Conservation (phyloP, 257 asterid species). For the Scutellaria baicalensis region DNA sequence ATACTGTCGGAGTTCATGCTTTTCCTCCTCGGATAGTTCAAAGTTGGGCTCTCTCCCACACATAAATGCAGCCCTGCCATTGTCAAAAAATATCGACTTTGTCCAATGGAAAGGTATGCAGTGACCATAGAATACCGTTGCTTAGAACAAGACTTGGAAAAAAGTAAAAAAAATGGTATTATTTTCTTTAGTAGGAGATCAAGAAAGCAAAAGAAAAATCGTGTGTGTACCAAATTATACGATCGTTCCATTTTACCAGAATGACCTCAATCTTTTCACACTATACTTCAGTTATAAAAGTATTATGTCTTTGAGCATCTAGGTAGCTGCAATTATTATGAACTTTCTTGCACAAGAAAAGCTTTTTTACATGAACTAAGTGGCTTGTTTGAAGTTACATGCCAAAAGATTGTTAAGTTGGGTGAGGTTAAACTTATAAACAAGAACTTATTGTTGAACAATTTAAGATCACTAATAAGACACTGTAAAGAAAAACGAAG, state of each 20-base stretch:
- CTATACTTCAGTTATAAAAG: not conserved
- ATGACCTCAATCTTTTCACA: not conserved
- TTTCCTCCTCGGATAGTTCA: slow-evolving; percentile 50
- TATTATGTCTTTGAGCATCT: not conserved
- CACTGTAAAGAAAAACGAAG: not conserved
- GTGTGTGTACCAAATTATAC: too few species aligned
- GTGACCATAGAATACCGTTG: not conserved
- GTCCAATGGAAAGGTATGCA: not conserved
- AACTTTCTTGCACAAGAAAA: not conserved
- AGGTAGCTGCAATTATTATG: not conserved
- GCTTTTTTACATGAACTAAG: not conserved
- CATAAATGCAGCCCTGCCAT: slow-evolving; percentile 65
- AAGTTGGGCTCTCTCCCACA: slow-evolving; percentile 70
- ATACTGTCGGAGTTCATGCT: slow-evolving; percentile 42
- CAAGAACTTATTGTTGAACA: not conserved
- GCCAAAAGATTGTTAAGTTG: not conserved
- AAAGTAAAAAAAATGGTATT: not conserved
- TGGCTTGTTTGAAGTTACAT: not conserved
- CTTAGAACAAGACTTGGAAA: not conserved
- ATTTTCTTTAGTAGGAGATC: not conserved
- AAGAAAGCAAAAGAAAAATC: not conserved
- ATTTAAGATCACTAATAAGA: not conserved
- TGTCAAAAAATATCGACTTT: not conserved
- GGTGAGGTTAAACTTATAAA: not conserved
- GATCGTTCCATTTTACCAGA: too few species aligned